These are phyloP conservation scores for Nicotiana tabacum DNA, from an alignment of 257 asterid species.

Conservation along the genomic window DNA sequence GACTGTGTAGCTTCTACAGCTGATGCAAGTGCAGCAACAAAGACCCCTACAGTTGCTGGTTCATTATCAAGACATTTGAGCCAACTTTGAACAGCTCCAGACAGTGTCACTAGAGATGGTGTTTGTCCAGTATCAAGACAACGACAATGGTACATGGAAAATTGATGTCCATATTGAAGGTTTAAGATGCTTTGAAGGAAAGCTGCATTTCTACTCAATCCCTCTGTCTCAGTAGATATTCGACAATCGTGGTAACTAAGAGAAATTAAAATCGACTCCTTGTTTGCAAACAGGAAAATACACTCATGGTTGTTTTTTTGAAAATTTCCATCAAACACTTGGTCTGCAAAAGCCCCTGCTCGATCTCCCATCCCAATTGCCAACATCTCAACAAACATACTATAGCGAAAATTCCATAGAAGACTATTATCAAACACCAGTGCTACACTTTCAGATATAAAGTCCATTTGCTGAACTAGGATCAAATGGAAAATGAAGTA, in stretches of 20 bases:
- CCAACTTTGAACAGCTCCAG: too few species aligned
- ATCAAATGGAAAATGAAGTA: too few species aligned
- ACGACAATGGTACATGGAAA: neutral
- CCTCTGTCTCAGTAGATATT: neutral
- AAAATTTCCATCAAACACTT: neutral
- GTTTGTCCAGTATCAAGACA: neutral
- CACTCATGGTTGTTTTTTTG: neutral
- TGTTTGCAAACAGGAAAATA: neutral
- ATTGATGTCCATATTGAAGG: neutral
- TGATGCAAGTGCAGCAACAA: neutral
- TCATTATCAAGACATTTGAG: neutral
- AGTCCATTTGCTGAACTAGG: too few species aligned
- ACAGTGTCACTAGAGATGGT: neutral
- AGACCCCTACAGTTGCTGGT: neutral
- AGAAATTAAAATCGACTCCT: neutral
- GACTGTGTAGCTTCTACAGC: too few species aligned
- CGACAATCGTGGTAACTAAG: neutral
- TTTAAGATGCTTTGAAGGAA: neutral
- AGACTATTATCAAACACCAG: too few species aligned
- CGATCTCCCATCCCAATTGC: neutral
- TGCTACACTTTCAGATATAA: too few species aligned
- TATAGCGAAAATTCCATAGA: too few species aligned
- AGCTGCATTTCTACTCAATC: neutral
- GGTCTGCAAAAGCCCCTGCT: neutral
- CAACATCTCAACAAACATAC: neutral